Conservation (phyloP, 2,329 filamentous ascomycete species). For the Talaromyces sp. region DNA sequence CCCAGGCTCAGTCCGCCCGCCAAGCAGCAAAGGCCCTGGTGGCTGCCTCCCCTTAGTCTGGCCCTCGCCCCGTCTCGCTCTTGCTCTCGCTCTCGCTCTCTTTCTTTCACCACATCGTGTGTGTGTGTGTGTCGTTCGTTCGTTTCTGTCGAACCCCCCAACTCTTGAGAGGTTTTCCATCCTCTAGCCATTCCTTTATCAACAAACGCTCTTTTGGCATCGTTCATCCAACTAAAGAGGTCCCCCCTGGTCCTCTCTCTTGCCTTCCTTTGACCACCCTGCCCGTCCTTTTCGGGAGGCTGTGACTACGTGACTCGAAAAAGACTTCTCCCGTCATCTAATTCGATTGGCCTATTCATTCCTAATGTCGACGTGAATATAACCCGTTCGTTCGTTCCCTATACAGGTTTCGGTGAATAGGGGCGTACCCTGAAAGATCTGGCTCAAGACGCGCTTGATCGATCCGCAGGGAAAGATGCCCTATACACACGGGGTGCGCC, state of each 20-base stretch:
- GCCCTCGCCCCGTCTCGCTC: background rate
- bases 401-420: background rate
- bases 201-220: background rate
- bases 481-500: constrained; percentile 17
- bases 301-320: background rate
- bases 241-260: background rate
- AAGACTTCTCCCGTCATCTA: background rate
- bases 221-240: background rate
- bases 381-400: background rate
- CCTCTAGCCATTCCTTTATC: constrained; percentile 7
- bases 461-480: constrained; percentile 16
- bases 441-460: background rate
- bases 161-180: background rate
- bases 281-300: background rate
- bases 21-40: background rate
- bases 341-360: background rate
- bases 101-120: background rate
- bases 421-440: background rate
- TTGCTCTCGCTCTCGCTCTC: background rate
- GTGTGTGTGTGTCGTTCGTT: background rate
- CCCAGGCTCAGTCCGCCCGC: background rate
- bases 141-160: background rate
- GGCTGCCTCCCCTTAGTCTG: background rate
- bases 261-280: background rate
- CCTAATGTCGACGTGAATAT: background rate